Conservation (phyloP, 2,329 filamentous ascomycete genomes). For the Penicillium sp. region DNA sequence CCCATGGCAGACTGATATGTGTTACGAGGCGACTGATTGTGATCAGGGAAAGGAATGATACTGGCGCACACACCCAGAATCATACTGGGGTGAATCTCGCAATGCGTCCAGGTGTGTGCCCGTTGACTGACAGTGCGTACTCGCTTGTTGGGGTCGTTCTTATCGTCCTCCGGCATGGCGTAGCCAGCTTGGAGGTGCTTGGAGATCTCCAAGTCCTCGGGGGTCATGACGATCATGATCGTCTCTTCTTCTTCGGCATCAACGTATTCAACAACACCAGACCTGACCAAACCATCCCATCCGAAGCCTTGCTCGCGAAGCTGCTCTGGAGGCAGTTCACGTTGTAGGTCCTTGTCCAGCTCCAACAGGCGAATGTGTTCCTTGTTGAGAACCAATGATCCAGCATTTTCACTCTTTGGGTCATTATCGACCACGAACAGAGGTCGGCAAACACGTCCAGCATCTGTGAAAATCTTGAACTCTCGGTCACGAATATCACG, state of each 20-base stretch:
- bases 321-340: constrained; percentile 63
- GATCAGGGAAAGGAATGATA: constrained; percentile 99
- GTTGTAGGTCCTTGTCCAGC: constrained; percentile 68
- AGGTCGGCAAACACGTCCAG: constrained; percentile 90
- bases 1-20: constrained; percentile 99
- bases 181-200: constrained; percentile 70
- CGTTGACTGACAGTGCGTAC: constrained; percentile 85
- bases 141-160: constrained; percentile 76
- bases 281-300: constrained; percentile 83
- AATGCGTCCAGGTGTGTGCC: constrained; percentile 94
- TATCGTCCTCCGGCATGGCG: constrained; percentile 63
- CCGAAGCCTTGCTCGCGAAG: constrained; percentile 69
- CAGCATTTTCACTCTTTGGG: constrained; percentile 71
- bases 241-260: constrained; percentile 99
- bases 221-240: constrained; percentile 99
- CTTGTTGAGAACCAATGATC: constrained; percentile 79
- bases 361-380: constrained; percentile 79
- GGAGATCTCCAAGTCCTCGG: constrained; percentile 85
- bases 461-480: constrained; percentile 98
- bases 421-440: constrained; percentile 93
- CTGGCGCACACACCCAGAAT: constrained; percentile 97
- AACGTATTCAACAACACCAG: constrained; percentile 90
- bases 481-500: constrained; percentile 96
- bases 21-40: constrained; percentile 97
- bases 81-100: constrained; percentile 99